Evolutionary conservation across 257 asterid genomes (phyloP).

Genomic region (Solanum etuberosum): DNA sequence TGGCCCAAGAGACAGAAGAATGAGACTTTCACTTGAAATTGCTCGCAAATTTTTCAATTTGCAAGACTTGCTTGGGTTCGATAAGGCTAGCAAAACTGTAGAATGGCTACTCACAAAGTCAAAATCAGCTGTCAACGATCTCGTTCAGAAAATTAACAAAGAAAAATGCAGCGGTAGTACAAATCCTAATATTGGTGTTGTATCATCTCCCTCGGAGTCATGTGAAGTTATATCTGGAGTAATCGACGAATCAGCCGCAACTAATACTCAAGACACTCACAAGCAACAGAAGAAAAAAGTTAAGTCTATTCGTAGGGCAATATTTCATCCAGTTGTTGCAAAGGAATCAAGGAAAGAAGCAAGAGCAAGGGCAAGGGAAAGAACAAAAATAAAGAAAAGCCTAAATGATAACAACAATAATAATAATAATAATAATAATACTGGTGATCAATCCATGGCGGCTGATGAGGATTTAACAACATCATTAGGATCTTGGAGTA

Average conservation of each 20-base stretch:
- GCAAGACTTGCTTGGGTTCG: slow-evolving; percentile 58
- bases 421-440: neutral
- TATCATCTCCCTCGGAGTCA: slow-evolving; percentile 21
- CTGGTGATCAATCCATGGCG: neutral
- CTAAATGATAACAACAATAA: neutral
- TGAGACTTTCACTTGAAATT: slow-evolving; percentile 56
- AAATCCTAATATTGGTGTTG: neutral
- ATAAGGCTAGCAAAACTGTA: slow-evolving; percentile 58
- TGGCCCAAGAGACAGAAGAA: slow-evolving; percentile 67
- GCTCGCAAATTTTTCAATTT: slow-evolving; percentile 49
- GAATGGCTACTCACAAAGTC: slow-evolving; percentile 54
- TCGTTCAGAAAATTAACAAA: neutral
- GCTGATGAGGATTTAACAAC: neutral
- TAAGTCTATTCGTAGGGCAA: slow-evolving; percentile 4
- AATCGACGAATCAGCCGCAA: slow-evolving; percentile 8
- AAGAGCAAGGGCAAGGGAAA: slow-evolving; percentile 66
- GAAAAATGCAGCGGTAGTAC: neutral
- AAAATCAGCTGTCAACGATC: slow-evolving; percentile 28
- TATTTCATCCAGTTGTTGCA: slow-evolving; percentile 2
- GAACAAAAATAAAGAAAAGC: slow-evolving; percentile 45
- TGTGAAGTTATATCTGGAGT: slow-evolving; percentile 18
- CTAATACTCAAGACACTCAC: neutral
- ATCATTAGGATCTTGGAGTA: neutral
- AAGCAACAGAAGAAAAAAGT: slow-evolving; percentile 9
- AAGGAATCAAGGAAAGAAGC: slow-evolving; percentile 57